Evolutionary conservation across 495 filamentous ascomycete species (phyloP).

Genomic region (Aspergillus ellipticus): DNA sequence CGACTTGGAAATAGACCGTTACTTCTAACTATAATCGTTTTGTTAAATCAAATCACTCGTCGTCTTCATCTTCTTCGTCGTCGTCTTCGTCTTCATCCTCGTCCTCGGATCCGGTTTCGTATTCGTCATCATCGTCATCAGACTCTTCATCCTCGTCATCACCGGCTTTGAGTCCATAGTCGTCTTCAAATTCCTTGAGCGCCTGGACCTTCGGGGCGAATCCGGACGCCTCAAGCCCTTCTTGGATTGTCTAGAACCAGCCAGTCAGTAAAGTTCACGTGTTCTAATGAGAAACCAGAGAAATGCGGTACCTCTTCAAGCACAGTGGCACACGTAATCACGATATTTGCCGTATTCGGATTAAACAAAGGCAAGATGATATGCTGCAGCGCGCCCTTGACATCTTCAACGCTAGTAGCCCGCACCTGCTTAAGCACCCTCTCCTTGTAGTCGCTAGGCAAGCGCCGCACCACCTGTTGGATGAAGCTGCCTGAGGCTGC

Average conservation of each 20-base stretch:
- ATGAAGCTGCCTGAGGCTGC: constrained; percentile 82
- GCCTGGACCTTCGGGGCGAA: constrained; percentile 73
- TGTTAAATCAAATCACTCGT: constrained; percentile 17
- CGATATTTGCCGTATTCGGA: constrained; percentile 70
- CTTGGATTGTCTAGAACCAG: constrained; percentile 59
- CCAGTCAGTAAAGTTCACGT: constrained; percentile 13
- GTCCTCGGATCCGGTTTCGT: constrained; percentile 43
- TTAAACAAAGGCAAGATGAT: constrained; percentile 76
- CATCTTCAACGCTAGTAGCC: constrained; percentile 69
- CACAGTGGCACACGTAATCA: constrained; percentile 82
- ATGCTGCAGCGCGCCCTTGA: constrained; percentile 69
- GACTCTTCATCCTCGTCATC: constrained; percentile 63
- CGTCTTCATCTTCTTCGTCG: constrained; percentile 23
- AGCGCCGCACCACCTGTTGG: constrained; percentile 68
- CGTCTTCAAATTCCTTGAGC: constrained; percentile 82
- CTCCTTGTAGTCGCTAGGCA: constrained; percentile 75
- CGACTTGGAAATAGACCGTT: background rate
- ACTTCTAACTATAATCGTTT: background rate
- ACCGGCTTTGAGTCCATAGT: constrained; percentile 78
- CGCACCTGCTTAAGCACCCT: constrained; percentile 73
- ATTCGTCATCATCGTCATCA: constrained; percentile 55
- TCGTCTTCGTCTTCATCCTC: constrained; percentile 26
- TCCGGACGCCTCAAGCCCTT: constrained; percentile 65
- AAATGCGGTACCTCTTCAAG: constrained; percentile 69
- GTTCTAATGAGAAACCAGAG: background rate